A percentile compares a stretch with the other conserved stretches of the same genome.
Conservation (phyloP, 2,329 filamentous ascomycete species). For the Geosmithia putterillii region DNA sequence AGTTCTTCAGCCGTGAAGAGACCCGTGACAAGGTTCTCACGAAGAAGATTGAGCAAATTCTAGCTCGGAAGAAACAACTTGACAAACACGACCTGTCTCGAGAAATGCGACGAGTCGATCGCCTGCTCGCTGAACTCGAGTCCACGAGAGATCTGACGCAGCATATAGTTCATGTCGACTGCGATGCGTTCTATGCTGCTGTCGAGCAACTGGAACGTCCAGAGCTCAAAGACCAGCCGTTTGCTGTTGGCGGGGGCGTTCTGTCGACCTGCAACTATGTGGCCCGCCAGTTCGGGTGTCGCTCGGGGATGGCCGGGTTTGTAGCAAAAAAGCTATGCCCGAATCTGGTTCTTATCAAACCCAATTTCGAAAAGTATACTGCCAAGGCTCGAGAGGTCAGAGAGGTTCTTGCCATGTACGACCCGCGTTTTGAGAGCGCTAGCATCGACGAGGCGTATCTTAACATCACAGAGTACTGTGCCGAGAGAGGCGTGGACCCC, state of each 20-base stretch:
- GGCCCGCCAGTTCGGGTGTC: conserved; percentile 78
- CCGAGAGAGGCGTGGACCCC: conserved; percentile 52
- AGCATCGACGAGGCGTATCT: conserved; percentile 96
- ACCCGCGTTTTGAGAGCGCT: conserved; percentile 81
- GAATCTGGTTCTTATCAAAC: conserved; percentile 64
- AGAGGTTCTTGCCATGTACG: conserved; percentile 72
- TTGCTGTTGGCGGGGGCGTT: conserved; percentile 69
- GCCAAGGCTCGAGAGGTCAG: conserved; percentile 84
- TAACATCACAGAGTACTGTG: conserved; percentile 83
- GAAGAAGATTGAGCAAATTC: conserved; percentile 69
- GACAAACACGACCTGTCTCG: conserved; percentile 63
- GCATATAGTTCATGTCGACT: conserved; percentile 82
- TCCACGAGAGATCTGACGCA: conserved; percentile 69
- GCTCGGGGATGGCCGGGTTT: conserved; percentile 92
- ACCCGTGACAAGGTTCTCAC: conserved; percentile 71
- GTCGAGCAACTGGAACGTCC: conserved; percentile 79
- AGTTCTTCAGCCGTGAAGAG: conserved; percentile 90
- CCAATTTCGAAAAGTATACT: conserved; percentile 84
- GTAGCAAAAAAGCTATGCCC: conserved; percentile 93
- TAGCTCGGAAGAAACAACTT: conserved; percentile 61
- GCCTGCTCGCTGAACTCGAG: conserved; percentile 71
- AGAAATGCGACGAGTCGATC: conserved; percentile 67
- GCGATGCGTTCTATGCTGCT: conserved; percentile 94
- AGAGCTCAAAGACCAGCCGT: conserved; percentile 74
- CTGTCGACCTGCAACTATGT: conserved; percentile 71